Base-by-base conservation (phyloP, 345 rosid genomes). In the Rhizophora apiculata region DNA sequence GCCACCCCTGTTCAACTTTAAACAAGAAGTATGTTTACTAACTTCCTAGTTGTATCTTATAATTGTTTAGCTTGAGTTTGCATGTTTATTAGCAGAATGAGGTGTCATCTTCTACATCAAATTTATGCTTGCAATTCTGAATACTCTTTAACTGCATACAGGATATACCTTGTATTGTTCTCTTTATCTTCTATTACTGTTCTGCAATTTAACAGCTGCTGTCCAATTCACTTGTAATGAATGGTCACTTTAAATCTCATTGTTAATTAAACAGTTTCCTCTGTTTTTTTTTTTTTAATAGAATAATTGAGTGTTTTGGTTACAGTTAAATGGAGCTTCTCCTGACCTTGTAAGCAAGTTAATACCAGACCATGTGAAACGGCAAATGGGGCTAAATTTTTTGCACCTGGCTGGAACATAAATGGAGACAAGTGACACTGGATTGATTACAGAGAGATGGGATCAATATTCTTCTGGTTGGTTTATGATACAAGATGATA, bases 311-410 rank as follows among this genome's bases (percentile, higher is more conserved):
- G 2, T 34, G 37, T 54, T 54, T 56, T 73, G 62, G 22, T 69
- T 60, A 51, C 85, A 86, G 91, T 72, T 91, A 79, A 71, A 85
- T 29, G 92, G 84, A 61, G 87, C 89, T 66, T 84, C 97, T 67
- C 85, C 87, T 24, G 97, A 88, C 65, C 89, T 88, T n/a, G 87
- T 87, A 21, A 88, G 82, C 78, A 91, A 87, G 88, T 81, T 91
- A 83, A 87, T 88, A 67, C 97, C 97, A 31, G 97, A 91, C 48
- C 89, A 89, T 74, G 82, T 87, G 80, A 88, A 89, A 72, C 83
- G 92, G 72, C 91, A 89, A 68, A 74, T 88, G 80, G 97, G 92
- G 69, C 84, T 85, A 60, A 84, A 83, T 81, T 83, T 91, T 81
- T 70, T 89, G 85, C 86, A 86, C 76, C 89, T 79, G 55, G 80